Conservation (phyloP, 2,329 filamentous ascomycete species). For the Apiospora hydei region DNA sequence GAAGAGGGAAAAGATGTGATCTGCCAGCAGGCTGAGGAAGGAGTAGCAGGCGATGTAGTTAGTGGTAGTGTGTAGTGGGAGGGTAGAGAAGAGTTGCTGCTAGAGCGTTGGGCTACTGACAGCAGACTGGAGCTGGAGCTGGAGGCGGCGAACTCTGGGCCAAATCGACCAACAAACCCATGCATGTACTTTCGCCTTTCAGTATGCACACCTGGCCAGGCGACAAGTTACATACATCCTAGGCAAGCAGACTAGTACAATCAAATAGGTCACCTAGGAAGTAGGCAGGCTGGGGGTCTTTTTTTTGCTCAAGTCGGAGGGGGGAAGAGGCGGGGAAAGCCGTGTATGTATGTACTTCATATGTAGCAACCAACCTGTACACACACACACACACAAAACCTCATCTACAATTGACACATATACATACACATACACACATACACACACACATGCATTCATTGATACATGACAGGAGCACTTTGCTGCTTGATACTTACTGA, state of each 20-base stretch:
- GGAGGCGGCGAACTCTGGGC: slow-evolving; percentile 20
- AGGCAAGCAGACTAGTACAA: not conserved
- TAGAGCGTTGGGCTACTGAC: slow-evolving; percentile 17
- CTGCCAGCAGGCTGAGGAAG: slow-evolving; percentile 20
- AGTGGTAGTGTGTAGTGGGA: not conserved
- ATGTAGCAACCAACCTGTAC: not conserved
- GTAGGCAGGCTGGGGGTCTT: not conserved
- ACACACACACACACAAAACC: not conserved
- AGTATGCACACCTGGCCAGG: not conserved
- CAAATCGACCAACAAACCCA: slow-evolving; percentile 1
- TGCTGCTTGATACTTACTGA: not conserved
- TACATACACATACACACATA: not conserved
- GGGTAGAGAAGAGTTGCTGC: slow-evolving; percentile 17
- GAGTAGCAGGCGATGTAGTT: slow-evolving; percentile 10
- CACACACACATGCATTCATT: not conserved
- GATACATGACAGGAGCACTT: not conserved
- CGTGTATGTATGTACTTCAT: not conserved
- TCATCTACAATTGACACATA: not conserved
- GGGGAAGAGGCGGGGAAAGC: not conserved
- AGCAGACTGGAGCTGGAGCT: not conserved
- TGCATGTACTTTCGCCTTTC: not conserved
- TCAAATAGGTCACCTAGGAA: not conserved
- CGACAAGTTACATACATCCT: not conserved
- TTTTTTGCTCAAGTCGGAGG: not conserved
- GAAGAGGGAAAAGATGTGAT: slow-evolving; percentile 9